phyloP scores from a whole-genome alignment of 352 stramenopile species.

The Phytophthora hibernalis region DNA sequence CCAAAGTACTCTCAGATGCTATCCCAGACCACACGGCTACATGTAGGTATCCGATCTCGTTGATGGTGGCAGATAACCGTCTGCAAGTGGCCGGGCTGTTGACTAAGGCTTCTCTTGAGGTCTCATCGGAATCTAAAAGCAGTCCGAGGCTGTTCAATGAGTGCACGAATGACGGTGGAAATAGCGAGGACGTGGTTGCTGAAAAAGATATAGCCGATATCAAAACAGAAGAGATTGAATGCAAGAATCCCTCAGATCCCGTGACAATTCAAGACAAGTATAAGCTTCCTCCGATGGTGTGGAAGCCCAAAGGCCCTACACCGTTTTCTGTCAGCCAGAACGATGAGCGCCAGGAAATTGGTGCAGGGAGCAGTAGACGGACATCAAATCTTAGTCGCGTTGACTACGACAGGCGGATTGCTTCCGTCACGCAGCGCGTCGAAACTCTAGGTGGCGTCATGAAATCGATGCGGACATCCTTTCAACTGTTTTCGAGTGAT shows the following conservation, averaged over 20 bases:
- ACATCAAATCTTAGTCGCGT: slow-evolving; percentile 35
- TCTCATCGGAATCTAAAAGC: slow-evolving; percentile 3
- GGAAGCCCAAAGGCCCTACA: slow-evolving; percentile 17
- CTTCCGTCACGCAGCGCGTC: slow-evolving; percentile 40
- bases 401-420: slow-evolving; percentile 53
- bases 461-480: slow-evolving; percentile 59
- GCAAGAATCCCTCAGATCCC: slow-evolving; percentile 3
- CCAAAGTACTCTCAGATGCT: slow-evolving; percentile 9
- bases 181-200: background rate
- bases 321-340: background rate
- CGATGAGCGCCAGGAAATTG: background rate
- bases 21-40: slow-evolving; percentile 10
- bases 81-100: slow-evolving; percentile 29
- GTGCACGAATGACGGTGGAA: background rate
- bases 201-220: background rate
- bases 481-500: slow-evolving; percentile 63
- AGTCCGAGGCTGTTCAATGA: background rate
- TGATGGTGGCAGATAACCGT: slow-evolving; percentile 23
- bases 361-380: background rate
- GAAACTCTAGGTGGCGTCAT: slow-evolving; percentile 47
- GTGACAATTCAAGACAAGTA: slow-evolving; percentile 59
- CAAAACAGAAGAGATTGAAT: background rate
- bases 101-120: slow-evolving; percentile 6
- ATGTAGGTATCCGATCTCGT: slow-evolving; percentile 13
- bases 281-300: slow-evolving; percentile 46